Evolutionary conservation across 2,329 filamentous ascomycete genomes (phyloP).

Genomic region (Calycina marina): DNA sequence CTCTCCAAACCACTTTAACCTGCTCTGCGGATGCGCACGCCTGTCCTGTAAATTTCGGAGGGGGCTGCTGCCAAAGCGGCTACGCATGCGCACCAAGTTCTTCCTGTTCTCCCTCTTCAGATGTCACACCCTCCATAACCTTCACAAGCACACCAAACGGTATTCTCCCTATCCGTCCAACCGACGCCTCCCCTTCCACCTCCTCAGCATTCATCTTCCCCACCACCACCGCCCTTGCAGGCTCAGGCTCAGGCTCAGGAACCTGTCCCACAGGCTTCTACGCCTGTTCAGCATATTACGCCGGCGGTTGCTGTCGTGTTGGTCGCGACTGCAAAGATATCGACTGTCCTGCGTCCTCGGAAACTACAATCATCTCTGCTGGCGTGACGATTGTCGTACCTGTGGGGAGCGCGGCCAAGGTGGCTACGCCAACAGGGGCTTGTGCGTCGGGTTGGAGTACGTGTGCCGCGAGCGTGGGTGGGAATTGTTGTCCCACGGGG

Average conservation of each 20-base stretch:
- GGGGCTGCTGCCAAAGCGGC: conserved; percentile 21
- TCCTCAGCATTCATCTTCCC: background rate
- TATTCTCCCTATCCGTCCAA: conserved; percentile 34
- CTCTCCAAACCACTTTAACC: conserved; percentile 8
- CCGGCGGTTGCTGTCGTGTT: conserved; percentile 76
- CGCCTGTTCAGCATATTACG: conserved; percentile 67
- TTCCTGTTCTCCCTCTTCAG: conserved; percentile 11
- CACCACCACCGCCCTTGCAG: conserved; percentile 22
- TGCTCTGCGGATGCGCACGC: conserved; percentile 12
- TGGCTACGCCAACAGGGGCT: conserved; percentile 25
- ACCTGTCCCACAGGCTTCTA: conserved; percentile 83
- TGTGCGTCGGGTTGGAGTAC: conserved; percentile 72
- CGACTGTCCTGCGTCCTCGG: conserved; percentile 51
- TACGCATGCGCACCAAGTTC: conserved; percentile 19
- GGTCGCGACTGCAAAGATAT: conserved; percentile 73
- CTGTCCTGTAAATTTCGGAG: conserved; percentile 17
- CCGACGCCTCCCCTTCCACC: conserved; percentile 22
- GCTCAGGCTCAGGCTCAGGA: conserved; percentile 10
- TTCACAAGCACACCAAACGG: conserved; percentile 26
- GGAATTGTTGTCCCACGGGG: conserved; percentile 74
- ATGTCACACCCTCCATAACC: conserved; percentile 23
- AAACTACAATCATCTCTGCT: conserved; percentile 50
- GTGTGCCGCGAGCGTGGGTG: conserved; percentile 49
- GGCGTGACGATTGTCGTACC: conserved; percentile 61
- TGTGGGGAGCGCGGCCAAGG: conserved; percentile 29